Evolutionary conservation across 2,329 filamentous ascomycete genomes (phyloP), one percentile per base, ranked within the genome.

Genomic region (Aspergillus sergii): DNA sequence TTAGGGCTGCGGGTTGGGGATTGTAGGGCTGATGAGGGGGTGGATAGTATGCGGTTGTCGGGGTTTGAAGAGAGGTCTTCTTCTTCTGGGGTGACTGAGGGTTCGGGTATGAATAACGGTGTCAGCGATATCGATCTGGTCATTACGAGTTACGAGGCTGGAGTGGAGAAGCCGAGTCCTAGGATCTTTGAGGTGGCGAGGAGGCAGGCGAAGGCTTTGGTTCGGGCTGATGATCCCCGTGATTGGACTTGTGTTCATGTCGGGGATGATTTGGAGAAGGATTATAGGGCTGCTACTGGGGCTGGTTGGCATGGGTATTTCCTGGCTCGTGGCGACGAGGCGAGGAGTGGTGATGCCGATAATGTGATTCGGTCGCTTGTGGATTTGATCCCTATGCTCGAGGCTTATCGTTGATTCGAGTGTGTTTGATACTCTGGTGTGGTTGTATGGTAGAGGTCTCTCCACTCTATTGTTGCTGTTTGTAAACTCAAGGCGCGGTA

Each of bases 101-200:
- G 32, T 16, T 26, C 21, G 41, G 8, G 1, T 9, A 9, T 16
- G 12, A 45, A 39, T 59, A 45, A 36, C 10, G 48, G 4, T 2
- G 28, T 48, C 2, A 68, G 73, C 36, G 80, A 83, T 70, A 61
- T 83, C 45, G 78, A 83, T 60, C 73, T 82, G 55, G 69, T 82
- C 0, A 74, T 81, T 30, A 82, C 80, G 11, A 82, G 80, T 66
- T 83, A 82, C 65, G 79, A 81, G 58, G 80, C 79, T 3, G 79
- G 76, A 8, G 69, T 74, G n/a, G 80, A 81, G 67, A 83, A 83
- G 59, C 81, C 81, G 3, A 66, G 74, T 64, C 70, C 66, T 6
- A 57, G 71, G 34, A 80, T 82, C 34, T 83, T 80, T 64, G 71
- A 80, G 39, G 69, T 77, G 46, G 78, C 80, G 3, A 66, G 67